Percentiles rank a stretch among this genome's conserved stretches.
These are phyloP conservation scores for Daldinia loculata DNA, from an alignment of 495 filamentous ascomycete species.

Conservation along the genomic window DNA sequence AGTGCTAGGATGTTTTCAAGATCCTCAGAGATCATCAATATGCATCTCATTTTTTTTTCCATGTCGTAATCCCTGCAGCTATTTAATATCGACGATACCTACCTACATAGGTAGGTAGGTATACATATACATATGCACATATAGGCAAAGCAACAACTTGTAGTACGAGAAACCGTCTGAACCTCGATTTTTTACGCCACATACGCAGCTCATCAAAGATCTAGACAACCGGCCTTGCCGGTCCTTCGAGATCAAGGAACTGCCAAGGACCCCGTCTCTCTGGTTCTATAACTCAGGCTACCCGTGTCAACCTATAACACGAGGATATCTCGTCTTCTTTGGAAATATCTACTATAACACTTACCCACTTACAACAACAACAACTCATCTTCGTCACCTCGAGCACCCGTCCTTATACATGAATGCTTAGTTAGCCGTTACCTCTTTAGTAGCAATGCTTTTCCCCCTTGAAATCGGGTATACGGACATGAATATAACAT, in stretches of 20 bases:
- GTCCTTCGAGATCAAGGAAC: background rate
- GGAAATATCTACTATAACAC: conserved; percentile 5
- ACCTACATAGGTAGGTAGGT: no score
- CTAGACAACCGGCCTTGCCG: background rate
- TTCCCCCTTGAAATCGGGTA: background rate
- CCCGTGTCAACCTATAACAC: conserved; percentile 30
- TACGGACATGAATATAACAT: background rate
- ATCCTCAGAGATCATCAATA: conserved; percentile 20
- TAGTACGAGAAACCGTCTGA: conserved; percentile 20
- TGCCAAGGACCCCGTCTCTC: conserved; percentile 15
- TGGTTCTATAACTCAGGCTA: conserved; percentile 9
- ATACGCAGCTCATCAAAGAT: conserved; percentile 16
- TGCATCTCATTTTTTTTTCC: conserved; percentile 30
- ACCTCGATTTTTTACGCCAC: conserved; percentile 27
- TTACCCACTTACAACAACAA: background rate
- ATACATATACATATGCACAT: conserved; percentile 1
- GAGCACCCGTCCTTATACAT: background rate
- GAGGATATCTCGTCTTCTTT: conserved; percentile 28
- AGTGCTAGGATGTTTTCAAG: conserved; percentile 20
- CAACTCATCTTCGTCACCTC: conserved; percentile 6
- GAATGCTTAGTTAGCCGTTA: background rate
- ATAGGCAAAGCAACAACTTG: conserved; percentile 2
- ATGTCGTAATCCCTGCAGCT: conserved; percentile 33
- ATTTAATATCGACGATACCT: background rate
- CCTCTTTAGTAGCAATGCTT: conserved; percentile 2